Evolutionary conservation across 768 basidiomycete species (phyloP), one percentile per base, ranked within the genome.

Genomic region (Cystobasidium tubakii): DNA sequence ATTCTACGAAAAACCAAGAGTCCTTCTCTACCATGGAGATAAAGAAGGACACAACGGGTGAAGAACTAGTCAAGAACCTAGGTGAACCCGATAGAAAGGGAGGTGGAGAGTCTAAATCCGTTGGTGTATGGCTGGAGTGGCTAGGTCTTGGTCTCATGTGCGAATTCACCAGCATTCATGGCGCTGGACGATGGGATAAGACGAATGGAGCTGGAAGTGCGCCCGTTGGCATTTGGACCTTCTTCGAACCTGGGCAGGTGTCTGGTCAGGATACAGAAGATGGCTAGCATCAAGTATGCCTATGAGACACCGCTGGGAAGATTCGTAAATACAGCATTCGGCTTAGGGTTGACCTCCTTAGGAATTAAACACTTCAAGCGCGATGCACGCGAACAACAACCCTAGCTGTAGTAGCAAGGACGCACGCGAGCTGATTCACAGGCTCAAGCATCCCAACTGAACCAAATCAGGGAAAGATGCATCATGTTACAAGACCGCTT

Each of bases 111-210:
- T 86, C 87, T 1, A 90, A 90, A 44, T 91, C 89, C 36, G 90
- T 95, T 77, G 88, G 88, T 33, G 91, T 95, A 76, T 96, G 92
- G 91, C 90, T 92, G 76, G 92, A 96, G 81, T 96, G 92, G 93
- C 84, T 87, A 31, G 85, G 83, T 77, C 85, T 88, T 74, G 91
- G 90, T 1, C 79, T 92, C 42, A 90, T 92, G 69, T 36, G 33
- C 69, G 90, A 71, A 29, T 71, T 71, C 27, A 36, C 29, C 3
- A 46, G 69, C 29, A 36, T 71, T 34, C 69, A 71, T 27, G 69
- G 69, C 4, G 33, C 29, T 29, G 36, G 44, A 13, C 50, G 43
- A 44, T 71, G 69, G 69, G 69, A 71, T 25, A 62, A 57, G 42
- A 53, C 53, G 23, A 36, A 71, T 36, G 69, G 69, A 29, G 69